A percentile compares a stretch with the other conserved stretches of the same genome.
Evolutionary conservation across 768 basidiomycete genomes (phyloP).

Genomic region (Agrocybe praecox): DNA sequence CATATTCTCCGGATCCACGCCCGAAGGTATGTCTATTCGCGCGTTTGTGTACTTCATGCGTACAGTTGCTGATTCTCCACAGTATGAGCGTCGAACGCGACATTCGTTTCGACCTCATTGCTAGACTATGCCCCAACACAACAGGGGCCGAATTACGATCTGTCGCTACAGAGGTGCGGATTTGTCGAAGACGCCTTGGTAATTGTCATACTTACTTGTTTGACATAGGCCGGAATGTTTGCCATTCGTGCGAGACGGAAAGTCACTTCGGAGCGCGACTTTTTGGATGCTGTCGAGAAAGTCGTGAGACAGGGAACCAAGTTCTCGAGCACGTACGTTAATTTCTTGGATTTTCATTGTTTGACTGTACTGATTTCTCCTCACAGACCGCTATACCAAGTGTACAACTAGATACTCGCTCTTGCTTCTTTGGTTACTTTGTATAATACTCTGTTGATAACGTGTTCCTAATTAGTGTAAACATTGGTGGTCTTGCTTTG

Average conservation of each 20-base stretch:
- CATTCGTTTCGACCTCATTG: conserved; percentile 97
- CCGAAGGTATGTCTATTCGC: conserved; percentile 60
- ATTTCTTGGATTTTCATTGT: neutral
- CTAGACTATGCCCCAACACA: conserved; percentile 95
- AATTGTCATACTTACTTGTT: conserved; percentile 3
- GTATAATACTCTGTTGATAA: conserved; percentile 10
- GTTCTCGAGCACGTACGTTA: conserved; percentile 92
- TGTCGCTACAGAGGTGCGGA: conserved; percentile 89
- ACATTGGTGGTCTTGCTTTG: neutral
- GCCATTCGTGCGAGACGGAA: conserved; percentile 96
- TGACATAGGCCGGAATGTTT: conserved; percentile 95
- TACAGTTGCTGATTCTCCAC: conserved; percentile 4
- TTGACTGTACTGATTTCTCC: conserved; percentile 11
- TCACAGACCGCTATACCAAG: conserved; percentile 83
- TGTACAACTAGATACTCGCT: conserved; percentile 73
- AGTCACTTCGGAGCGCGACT: conserved; percentile 96
- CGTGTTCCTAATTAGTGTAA: neutral
- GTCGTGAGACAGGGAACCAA: conserved; percentile 97
- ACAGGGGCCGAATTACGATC: conserved; percentile 98
- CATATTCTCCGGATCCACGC: conserved; percentile 98
- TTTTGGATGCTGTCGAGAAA: conserved; percentile 97
- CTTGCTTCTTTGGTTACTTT: conserved; percentile 1
- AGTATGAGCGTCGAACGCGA: conserved; percentile 93
- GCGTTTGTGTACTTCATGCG: neutral
- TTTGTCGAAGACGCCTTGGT: neutral